Percentiles rank a stretch among this genome's conserved stretches.
These are phyloP conservation scores for Chiua sp. DNA, from an alignment of 1,284 basidiomycete species.

Conservation along the genomic window DNA sequence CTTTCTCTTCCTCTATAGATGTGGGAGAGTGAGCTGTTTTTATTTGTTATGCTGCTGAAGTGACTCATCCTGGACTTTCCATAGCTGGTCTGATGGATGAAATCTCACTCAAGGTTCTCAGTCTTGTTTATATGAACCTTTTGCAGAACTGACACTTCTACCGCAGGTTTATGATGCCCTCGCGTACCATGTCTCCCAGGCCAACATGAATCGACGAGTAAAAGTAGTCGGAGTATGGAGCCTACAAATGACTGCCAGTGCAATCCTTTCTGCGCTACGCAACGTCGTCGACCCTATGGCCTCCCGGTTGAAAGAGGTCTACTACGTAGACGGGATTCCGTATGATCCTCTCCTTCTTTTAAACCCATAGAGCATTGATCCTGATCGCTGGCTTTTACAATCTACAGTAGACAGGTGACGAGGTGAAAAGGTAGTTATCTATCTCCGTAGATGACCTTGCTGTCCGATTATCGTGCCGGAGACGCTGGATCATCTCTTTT, in stretches of 20 bases:
- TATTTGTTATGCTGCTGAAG: background rate
- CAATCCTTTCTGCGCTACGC: constrained; percentile 63
- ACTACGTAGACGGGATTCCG: constrained; percentile 41
- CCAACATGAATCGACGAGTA: constrained; percentile 85
- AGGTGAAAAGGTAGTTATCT: background rate
- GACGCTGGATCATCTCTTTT: background rate
- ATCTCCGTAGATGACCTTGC: background rate
- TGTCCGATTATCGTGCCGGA: background rate
- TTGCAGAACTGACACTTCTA: constrained; percentile 9
- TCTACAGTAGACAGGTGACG: constrained; percentile 10
- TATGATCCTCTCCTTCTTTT: constrained; percentile 36
- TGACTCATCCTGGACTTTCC: constrained; percentile 23
- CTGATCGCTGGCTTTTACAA: background rate
- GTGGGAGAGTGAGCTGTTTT: constrained; percentile 75
- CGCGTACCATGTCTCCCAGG: constrained; percentile 89
- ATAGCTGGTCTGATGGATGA: constrained; percentile 83
- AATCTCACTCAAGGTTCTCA: constrained; percentile 72
- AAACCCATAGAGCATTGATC: constrained; percentile 28
- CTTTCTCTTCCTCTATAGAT: constrained; percentile 51
- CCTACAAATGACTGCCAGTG: constrained; percentile 74
- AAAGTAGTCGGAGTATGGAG: constrained; percentile 88
- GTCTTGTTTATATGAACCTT: background rate
- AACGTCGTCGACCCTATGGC: constrained; percentile 61
- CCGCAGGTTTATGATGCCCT: constrained; percentile 85
- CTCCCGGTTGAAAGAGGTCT: constrained; percentile 50